Evolutionary conservation across 2,329 filamentous ascomycete species (phyloP), one percentile per base, ranked within the genome.

Genomic region (Blastomyces gilchristii): DNA sequence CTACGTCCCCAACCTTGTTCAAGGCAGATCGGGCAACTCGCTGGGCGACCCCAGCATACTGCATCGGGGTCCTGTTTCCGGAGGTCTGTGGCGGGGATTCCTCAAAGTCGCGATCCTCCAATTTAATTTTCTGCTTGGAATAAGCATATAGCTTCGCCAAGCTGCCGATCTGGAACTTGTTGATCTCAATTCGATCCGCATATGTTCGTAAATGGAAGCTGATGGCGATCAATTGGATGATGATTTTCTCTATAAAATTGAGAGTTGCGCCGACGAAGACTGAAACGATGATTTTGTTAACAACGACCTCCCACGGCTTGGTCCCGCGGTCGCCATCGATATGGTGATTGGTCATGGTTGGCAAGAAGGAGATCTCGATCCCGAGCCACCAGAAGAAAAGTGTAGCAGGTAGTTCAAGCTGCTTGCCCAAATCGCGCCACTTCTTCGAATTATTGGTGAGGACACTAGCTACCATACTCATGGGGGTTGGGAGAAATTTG

Each of bases 131-230:
- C 60, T 81, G 76, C 68, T 85, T 87, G 8, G 86, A 89, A 66
- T 80, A 87, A 12, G 78, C 78, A 72, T 87, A 87, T 8, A 89
- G 74, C 72, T 88, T 88, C 7, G 82, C 81, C 68, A 88, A 73
- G 68, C 82, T 85, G 12, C 82, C 85, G 63, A 96, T 91, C 71
- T 95, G 89, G 67, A 92, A 91, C 73, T 96, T 96, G 80, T 96
- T 96, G 74, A 93, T 82, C 65, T 94, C 90, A 69, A 97, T 97
- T 18, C 93, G 83, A 69, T 93, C 90, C 31, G 90, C 87, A 71
- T 97, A 97, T 0, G 93, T 97, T 54, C 93, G 85, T 63, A 90
- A 81, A 73, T 97, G 93, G 76, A 97, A 97, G 65, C 88, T 91
- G 63, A 92, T 92, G 41, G 93, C 92, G 68, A 97, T 96, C 77